These are phyloP conservation scores for Chlamydomonas sphaeroides DNA, from an alignment of 139 green algal species.

Conservation along the genomic window DNA sequence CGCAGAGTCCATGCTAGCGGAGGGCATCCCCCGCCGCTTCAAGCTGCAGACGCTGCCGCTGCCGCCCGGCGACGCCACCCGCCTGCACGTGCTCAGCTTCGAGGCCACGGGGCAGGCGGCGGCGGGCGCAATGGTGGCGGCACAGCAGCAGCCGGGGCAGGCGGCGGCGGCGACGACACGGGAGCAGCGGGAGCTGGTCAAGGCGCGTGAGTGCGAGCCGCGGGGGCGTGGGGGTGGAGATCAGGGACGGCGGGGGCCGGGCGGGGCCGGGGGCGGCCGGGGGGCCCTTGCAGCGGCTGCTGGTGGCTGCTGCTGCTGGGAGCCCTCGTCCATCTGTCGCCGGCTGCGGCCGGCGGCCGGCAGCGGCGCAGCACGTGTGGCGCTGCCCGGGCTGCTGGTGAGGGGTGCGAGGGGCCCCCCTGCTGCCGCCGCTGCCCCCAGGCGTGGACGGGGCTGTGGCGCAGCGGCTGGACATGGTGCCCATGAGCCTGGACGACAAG, in stretches of 20 bases:
- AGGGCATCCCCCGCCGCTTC: constrained; percentile 32
- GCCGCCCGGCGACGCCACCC: background rate
- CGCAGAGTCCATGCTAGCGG: constrained; percentile 15
- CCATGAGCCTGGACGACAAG: constrained; percentile 38
- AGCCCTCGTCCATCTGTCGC: no score
- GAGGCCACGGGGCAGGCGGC: background rate
- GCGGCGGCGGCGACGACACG: background rate
- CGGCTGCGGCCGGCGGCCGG: no score
- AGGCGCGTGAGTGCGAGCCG: background rate
- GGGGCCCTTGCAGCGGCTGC: no score
- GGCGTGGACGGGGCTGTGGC: constrained; percentile 53
- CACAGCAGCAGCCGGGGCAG: background rate
- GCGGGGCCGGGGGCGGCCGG: no score
- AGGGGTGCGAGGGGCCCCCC: no score
- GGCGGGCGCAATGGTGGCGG: background rate
- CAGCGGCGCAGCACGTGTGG: no score
- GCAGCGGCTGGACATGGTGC: constrained; percentile 61
- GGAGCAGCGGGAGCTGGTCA: background rate
- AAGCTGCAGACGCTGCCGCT: constrained; percentile 35
- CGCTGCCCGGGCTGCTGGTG: no score
- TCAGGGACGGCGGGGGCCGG: no score
- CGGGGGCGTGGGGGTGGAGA: no score
- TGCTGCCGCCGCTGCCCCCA: background rate
- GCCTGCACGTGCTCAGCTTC: constrained; percentile 29
- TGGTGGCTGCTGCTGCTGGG: no score